Evolutionary conservation across 257 asterid genomes (phyloP).

Genomic region (Ballota nigra): DNA sequence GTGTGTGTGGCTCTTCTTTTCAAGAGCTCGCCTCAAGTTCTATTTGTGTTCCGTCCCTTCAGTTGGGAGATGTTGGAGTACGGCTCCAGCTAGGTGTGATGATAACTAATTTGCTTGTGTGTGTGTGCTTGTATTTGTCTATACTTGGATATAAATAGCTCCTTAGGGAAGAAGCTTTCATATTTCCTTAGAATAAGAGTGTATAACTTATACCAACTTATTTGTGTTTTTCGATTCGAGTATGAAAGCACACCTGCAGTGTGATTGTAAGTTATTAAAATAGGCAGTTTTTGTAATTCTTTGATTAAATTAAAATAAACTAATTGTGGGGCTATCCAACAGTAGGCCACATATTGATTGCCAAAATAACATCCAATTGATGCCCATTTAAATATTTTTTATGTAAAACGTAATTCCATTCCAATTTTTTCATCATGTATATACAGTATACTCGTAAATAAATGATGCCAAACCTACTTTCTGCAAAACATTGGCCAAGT

Average conservation of each 20-base stretch:
- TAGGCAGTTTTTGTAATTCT: background rate
- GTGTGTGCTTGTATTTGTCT: slow-evolving; percentile 23
- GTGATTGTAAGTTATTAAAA: slow-evolving; percentile 9
- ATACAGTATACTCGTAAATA: no score
- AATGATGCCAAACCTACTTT: no score
- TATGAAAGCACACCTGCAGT: background rate
- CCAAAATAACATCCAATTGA: background rate
- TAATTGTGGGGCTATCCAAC: background rate
- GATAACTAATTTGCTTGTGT: slow-evolving; percentile 18
- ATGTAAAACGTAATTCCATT: background rate
- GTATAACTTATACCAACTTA: background rate
- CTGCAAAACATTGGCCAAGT: no score
- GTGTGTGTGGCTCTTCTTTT: slow-evolving; percentile 81
- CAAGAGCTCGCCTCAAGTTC: slow-evolving; percentile 66
- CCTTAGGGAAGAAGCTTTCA: slow-evolving; percentile 3
- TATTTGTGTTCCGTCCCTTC: slow-evolving; percentile 64
- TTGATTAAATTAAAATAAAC: slow-evolving; percentile 10
- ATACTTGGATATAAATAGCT: slow-evolving; percentile 27
- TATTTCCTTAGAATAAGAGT: background rate
- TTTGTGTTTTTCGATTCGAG: background rate
- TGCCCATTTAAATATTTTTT: background rate
- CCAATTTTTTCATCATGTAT: background rate
- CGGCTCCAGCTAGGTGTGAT: slow-evolving; percentile 49
- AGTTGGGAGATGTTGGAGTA: slow-evolving; percentile 82
- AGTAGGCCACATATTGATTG: background rate